Conservation (phyloP, 768 basidiomycete genomes). For the Suillus bovinus region DNA sequence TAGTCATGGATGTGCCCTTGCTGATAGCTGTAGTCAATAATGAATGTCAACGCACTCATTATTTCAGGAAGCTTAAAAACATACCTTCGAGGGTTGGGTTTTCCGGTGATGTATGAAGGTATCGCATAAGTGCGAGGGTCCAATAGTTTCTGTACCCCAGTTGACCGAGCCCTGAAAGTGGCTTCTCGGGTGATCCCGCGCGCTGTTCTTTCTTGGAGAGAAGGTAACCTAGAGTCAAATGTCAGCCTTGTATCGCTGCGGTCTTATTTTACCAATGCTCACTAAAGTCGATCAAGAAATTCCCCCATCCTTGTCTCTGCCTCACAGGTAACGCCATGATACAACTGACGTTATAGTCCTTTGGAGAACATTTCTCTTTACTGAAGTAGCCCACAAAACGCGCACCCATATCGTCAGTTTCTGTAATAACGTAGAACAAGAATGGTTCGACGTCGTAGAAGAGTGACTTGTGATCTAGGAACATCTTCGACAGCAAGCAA, state of each 20-base stretch:
- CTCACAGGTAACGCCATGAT: constrained; percentile 98
- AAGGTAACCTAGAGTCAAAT: constrained; percentile 71
- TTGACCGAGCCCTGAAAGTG: constrained; percentile 88
- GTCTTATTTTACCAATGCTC: constrained; percentile 12
- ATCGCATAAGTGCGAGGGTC: constrained; percentile 85
- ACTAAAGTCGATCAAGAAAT: constrained; percentile 98
- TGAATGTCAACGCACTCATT: constrained; percentile 22
- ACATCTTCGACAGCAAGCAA: constrained; percentile 97
- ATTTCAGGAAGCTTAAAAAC: constrained; percentile 22
- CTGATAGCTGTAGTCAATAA: constrained; percentile 71
- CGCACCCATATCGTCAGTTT: constrained; percentile 85
- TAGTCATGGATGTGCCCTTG: constrained; percentile 83
- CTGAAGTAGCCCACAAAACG: constrained; percentile 98
- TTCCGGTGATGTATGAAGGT: constrained; percentile 59
- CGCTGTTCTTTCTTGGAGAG: constrained; percentile 93
- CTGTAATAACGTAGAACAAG: constrained; percentile 97
- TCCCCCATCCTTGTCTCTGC: constrained; percentile 96
- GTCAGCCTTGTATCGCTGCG: too few species aligned
- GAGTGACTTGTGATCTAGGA: constrained; percentile 96
- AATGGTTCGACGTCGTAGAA: constrained; percentile 99
- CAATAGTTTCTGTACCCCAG: constrained; percentile 96
- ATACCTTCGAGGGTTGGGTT: constrained; percentile 75
- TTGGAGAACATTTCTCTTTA: constrained; percentile 96
- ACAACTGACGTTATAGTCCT: constrained; percentile 97
- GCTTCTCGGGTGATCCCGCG: constrained; percentile 92